Evolutionary conservation across 305 asterid genomes (phyloP).

Genomic region (Solanum hybrid): DNA sequence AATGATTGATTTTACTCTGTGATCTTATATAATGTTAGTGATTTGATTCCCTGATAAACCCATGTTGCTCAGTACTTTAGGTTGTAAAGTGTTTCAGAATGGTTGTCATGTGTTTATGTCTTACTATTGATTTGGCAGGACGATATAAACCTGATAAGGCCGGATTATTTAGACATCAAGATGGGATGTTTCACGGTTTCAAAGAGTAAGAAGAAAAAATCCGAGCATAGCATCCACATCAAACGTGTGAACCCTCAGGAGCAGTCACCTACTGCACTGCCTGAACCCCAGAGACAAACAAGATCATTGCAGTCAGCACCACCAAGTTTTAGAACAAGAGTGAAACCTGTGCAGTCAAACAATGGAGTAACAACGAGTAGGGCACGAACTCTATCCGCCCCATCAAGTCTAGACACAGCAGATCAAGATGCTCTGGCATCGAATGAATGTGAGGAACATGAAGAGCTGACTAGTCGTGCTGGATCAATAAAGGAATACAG

Average conservation of each 20-base stretch:
- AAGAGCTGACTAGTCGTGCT: slow-evolving; percentile 48
- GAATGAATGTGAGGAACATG: slow-evolving; percentile 59
- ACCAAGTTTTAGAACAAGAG: slow-evolving; percentile 75
- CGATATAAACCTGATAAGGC: not conserved
- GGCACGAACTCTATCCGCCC: slow-evolving; percentile 66
- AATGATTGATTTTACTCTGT: not conserved
- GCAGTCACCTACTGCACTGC: slow-evolving; percentile 59
- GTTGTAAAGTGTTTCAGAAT: not conserved
- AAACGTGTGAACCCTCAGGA: slow-evolving; percentile 54
- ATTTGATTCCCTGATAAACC: not conserved
- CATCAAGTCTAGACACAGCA: slow-evolving; percentile 73
- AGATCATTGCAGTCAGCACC: slow-evolving; percentile 89
- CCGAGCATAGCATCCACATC: slow-evolving; percentile 33
- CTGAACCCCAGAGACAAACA: slow-evolving; percentile 58
- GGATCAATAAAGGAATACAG: slow-evolving; percentile 60
- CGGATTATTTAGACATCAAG: not conserved
- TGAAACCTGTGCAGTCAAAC: slow-evolving; percentile 29
- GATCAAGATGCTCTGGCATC: slow-evolving; percentile 53
- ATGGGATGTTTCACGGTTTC: slow-evolving; percentile 91
- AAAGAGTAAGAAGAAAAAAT: slow-evolving; percentile 65
- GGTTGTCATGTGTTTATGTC: not conserved
- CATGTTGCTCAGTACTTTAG: not conserved
- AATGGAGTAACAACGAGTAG: slow-evolving; percentile 35
- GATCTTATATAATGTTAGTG: not conserved
- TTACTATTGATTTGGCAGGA: not conserved